Conservation (phyloP, 345 rosid genomes). For the Hibiscus trionum region DNA sequence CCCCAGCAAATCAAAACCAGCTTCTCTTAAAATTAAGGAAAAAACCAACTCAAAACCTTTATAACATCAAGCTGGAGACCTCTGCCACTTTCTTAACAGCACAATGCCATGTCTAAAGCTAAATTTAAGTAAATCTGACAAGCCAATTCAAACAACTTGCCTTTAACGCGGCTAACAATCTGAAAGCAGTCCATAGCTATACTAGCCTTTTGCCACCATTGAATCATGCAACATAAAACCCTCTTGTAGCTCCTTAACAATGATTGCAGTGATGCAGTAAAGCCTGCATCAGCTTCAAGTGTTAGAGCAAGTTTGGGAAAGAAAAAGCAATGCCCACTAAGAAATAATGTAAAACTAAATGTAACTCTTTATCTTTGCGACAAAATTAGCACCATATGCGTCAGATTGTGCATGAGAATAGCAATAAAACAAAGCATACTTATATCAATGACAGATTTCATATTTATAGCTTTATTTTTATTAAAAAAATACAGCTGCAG, state of each 20-base stretch:
- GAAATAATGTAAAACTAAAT: conserved; percentile 1
- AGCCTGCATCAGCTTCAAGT: conserved; percentile 20
- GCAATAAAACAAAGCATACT: neutral
- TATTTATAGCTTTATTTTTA: neutral
- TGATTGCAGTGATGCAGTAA: conserved; percentile 11
- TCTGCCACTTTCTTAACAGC: neutral
- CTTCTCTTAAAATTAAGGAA: neutral
- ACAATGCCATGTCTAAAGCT: neutral
- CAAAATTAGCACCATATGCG: neutral
- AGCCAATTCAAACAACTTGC: neutral
- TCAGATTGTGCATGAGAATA: neutral
- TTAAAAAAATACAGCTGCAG: neutral
- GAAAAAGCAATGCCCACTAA: neutral
- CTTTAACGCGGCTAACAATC: neutral
- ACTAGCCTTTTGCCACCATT: neutral
- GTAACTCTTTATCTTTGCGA: neutral
- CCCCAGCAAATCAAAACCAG: neutral
- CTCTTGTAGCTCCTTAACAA: neutral
- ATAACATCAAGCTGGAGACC: neutral
- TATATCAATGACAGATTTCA: neutral
- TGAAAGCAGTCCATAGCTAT: neutral
- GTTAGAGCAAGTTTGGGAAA: neutral
- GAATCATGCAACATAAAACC: neutral
- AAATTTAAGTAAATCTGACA: neutral
- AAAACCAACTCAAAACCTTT: neutral